Conservation (phyloP, 352 stramenopile species). For the Phytophthora idaei region DNA sequence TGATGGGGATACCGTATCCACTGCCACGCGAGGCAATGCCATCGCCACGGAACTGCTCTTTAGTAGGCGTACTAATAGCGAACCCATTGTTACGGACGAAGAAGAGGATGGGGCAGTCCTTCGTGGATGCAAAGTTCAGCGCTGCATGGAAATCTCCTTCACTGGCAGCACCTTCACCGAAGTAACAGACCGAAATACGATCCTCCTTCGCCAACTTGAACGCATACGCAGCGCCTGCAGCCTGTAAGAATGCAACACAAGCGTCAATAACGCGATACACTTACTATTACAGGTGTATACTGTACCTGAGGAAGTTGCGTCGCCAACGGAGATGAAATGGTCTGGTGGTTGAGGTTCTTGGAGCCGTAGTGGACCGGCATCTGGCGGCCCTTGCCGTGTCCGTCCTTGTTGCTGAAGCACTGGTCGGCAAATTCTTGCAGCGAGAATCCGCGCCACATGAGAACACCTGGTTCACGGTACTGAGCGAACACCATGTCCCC, state of each 20-base stretch:
- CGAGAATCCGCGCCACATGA: constrained; percentile 99
- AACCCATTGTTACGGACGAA: constrained; percentile 99
- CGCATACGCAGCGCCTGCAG: constrained; percentile 95
- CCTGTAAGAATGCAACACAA: constrained; percentile 52
- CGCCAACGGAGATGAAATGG: constrained; percentile 96
- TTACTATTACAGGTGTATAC: background rate
- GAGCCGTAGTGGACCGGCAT: constrained; percentile 99
- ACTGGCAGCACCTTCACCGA: constrained; percentile 97
- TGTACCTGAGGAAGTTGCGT: constrained; percentile 96
- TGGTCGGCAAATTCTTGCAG: constrained; percentile 98
- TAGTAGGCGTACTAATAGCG: constrained; percentile 96
- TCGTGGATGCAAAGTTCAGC: constrained; percentile 97
- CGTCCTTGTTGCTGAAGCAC: constrained; percentile 96
- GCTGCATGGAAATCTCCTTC: constrained; percentile 98
- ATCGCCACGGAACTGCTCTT: constrained; percentile 97
- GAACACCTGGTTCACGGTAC: constrained; percentile 96
- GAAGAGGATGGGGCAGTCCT: constrained; percentile 96
- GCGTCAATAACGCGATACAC: background rate
- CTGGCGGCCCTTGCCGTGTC: constrained; percentile 96
- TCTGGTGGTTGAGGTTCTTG: constrained; percentile 96
- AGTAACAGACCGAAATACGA: constrained; percentile 94
- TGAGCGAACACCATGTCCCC: constrained; percentile 97
- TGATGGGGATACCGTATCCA: constrained; percentile 96
- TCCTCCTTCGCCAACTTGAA: constrained; percentile 94
- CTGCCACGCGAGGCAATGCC: constrained; percentile 94